These are phyloP conservation scores for Russula sp. DNA, from an alignment of 768 basidiomycete species.

Conservation along the genomic window DNA sequence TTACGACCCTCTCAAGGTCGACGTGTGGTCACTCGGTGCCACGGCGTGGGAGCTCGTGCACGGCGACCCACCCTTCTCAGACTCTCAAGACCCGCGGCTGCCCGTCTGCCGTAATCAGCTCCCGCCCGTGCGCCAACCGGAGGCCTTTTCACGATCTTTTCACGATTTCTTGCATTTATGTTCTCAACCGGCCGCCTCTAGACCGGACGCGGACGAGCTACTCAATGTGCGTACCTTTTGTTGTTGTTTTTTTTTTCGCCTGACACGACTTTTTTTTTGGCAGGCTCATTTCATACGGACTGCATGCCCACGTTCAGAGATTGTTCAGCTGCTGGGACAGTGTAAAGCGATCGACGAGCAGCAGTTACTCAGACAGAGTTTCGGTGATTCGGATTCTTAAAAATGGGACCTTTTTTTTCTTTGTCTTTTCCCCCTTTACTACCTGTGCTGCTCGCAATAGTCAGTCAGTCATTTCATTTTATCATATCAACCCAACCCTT, in stretches of 20 bases:
- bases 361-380: slow-evolving; percentile 16
- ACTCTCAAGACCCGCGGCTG: slow-evolving; percentile 19
- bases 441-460: not conserved
- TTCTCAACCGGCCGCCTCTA: slow-evolving; percentile 21
- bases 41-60: slow-evolving; percentile 24
- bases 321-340: slow-evolving; percentile 23
- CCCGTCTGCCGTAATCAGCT: slow-evolving; percentile 12
- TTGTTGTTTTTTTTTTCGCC: not conserved
- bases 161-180: slow-evolving; percentile 25
- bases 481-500: not conserved
- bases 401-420: no score
- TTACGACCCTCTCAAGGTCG: slow-evolving; percentile 24
- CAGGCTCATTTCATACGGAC: slow-evolving; percentile 23
- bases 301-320: slow-evolving; percentile 23
- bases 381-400: slow-evolving; percentile 12
- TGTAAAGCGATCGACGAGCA: slow-evolving; percentile 24
- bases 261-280: not conserved
- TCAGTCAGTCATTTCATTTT: not conserved
- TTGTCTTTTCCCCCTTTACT: not conserved
- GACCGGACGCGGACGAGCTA: slow-evolving; percentile 24
- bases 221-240: slow-evolving; percentile 19
- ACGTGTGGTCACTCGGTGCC: slow-evolving; percentile 25
- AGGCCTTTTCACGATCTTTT: slow-evolving; percentile 21
- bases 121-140: slow-evolving; percentile 21
- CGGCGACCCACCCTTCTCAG: slow-evolving; percentile 20